A percentile compares a stretch with the other conserved stretches of the same genome.
Evolutionary conservation across 2,329 filamentous ascomycete species (phyloP).

Genomic region (Lasiodiplodia citricola): DNA sequence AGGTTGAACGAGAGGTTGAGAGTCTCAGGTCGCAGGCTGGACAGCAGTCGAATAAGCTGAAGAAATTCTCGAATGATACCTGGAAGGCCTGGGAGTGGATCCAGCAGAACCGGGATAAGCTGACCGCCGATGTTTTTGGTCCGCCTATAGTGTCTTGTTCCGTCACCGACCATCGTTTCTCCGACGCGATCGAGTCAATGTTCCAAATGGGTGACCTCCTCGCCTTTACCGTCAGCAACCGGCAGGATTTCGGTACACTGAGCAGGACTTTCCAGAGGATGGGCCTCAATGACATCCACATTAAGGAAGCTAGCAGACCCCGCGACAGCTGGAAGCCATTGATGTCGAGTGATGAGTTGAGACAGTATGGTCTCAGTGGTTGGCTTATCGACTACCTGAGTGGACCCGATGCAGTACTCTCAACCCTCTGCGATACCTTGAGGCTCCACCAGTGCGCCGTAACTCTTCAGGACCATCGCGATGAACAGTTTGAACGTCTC

Average conservation of each 20-base stretch:
- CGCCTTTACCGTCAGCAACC: constrained; percentile 76
- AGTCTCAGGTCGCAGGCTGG: constrained; percentile 76
- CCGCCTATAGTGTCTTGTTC: constrained; percentile 82
- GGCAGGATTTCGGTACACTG: constrained; percentile 75
- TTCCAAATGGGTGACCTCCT: constrained; percentile 59
- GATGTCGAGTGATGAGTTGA: constrained; percentile 61
- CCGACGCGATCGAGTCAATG: constrained; percentile 64
- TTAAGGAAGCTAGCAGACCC: constrained; percentile 66
- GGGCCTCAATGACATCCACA: constrained; percentile 66
- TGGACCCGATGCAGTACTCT: constrained; percentile 81
- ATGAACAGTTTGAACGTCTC: constrained; percentile 72
- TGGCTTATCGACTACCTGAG: constrained; percentile 80
- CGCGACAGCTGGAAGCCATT: constrained; percentile 63
- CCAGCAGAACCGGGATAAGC: constrained; percentile 68
- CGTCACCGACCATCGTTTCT: constrained; percentile 73
- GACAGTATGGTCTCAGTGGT: constrained; percentile 71
- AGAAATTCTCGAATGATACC: constrained; percentile 65
- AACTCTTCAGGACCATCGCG: constrained; percentile 65
- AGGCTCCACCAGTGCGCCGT: constrained; percentile 73
- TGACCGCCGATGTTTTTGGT: constrained; percentile 78
- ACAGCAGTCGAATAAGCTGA: constrained; percentile 72
- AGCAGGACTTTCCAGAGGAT: constrained; percentile 54
- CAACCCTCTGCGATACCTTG: constrained; percentile 82
- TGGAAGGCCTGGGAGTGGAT: constrained; percentile 82
- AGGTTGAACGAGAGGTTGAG: constrained; percentile 44